Evolutionary conservation across 129 eudicot genomes (phyloP).

Genomic region (Heracleum sosnowskyi): DNA sequence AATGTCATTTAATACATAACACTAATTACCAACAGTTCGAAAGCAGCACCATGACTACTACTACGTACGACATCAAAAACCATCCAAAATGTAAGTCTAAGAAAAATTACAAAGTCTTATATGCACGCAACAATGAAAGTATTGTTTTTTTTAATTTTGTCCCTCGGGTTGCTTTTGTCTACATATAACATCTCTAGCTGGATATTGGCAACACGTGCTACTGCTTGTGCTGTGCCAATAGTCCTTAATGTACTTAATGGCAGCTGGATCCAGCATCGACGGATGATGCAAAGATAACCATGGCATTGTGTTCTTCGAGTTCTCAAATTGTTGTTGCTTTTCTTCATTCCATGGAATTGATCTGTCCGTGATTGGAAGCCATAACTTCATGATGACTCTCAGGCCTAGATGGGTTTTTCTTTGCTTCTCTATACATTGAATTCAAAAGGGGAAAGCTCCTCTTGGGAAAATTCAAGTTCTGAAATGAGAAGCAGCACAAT

Average conservation of each 20-base stretch:
- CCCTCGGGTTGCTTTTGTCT: slow-evolving; percentile 83
- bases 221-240: slow-evolving; percentile 50
- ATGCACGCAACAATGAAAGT: slow-evolving; percentile 18
- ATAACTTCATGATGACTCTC: slow-evolving; percentile 72
- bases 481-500: slow-evolving; percentile 68
- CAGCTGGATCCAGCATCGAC: slow-evolving; percentile 56
- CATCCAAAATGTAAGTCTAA: too few relatives aligned
- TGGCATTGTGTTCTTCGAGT: slow-evolving; percentile 47
- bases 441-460: slow-evolving; percentile 51
- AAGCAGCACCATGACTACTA: too few relatives aligned
- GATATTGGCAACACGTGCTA: slow-evolving; percentile 33
- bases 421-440: slow-evolving; percentile 52
- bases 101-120: too few relatives aligned
- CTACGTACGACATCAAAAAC: too few relatives aligned
- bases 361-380: slow-evolving; percentile 61
- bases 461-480: slow-evolving; percentile 61
- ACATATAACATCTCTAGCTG: slow-evolving; percentile 75
- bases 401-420: slow-evolving; percentile 32
- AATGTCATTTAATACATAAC: too few relatives aligned
- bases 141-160: slow-evolving; percentile 49
- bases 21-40: too few relatives aligned
- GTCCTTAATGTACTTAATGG: slow-evolving; percentile 54
- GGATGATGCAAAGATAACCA: slow-evolving; percentile 83
- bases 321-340: slow-evolving; percentile 35
- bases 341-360: slow-evolving; percentile 30